phyloP scores from a whole-genome alignment of 1,139 yeast genomes.

The Geotrichum aggregatum region DNA sequence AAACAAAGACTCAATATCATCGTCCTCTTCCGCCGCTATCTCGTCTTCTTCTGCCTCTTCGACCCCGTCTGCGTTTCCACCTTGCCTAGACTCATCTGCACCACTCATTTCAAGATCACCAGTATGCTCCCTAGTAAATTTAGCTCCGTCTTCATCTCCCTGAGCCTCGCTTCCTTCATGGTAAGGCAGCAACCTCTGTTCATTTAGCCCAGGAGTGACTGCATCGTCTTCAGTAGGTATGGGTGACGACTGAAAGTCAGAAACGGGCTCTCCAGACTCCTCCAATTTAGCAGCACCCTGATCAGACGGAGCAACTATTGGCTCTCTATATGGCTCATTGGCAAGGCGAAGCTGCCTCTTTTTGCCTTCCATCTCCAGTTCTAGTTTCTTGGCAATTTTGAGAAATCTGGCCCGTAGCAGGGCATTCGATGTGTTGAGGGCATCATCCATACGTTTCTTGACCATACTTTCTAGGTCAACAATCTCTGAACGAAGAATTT shows the following conservation, averaged over 20 bases:
- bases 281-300: conserved; percentile 21
- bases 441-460: conserved; percentile 67
- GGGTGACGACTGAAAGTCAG: background rate
- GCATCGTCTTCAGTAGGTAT: background rate
- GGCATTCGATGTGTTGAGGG: conserved; percentile 76
- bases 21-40: conserved; percentile 43
- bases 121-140: background rate
- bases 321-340: conserved; percentile 27
- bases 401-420: conserved; percentile 83
- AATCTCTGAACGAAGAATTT: conserved; percentile 78
- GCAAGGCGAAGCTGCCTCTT: conserved; percentile 55
- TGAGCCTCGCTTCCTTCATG: conserved; percentile 25
- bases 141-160: background rate
- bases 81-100: conserved; percentile 35
- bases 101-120: conserved; percentile 18
- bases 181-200: conserved; percentile 24
- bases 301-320: conserved; percentile 11
- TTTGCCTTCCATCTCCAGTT: conserved; percentile 79
- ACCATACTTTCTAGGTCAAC: conserved; percentile 77
- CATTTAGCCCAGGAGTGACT: conserved; percentile 18
- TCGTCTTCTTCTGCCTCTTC: conserved; percentile 39
- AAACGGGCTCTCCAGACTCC: background rate
- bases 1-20: conserved; percentile 45
- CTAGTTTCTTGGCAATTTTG: conserved; percentile 73
- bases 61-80: conserved; percentile 35